Base-by-base conservation (phyloP, 2,329 filamentous ascomycete genomes). In the Dendrostoma leiphaemia region DNA sequence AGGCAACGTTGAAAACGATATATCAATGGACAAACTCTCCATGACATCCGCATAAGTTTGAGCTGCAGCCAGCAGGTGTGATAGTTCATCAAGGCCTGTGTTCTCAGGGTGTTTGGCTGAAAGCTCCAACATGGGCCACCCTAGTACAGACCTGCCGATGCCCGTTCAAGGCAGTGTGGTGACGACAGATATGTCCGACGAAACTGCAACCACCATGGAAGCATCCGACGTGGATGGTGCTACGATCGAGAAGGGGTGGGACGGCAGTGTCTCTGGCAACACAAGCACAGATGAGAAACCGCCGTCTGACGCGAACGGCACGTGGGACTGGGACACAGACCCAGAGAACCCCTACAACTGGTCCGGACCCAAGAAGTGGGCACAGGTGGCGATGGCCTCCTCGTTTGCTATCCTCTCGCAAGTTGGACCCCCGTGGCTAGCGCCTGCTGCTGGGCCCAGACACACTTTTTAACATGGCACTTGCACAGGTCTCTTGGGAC, bases 301-400 rank as follows among this genome's bases (percentile, higher is more conserved):
- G 4, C 26, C n/a, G 13, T 32, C 53, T 23, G 32, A 56, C 26
- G 8, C 24, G 26, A 32, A 35, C 7, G 5, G 19, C 10, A 15
- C 29, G 5, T 60, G 58, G 58, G 55, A 67, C 50, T 76, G 74
- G 73, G 62, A 69, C 1, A 59, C 60, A 0, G 75, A 77, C 37
- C 64, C 68, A 0, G 62, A 70, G n/a, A 82, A 82, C 54, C 78
- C 77, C 0, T 72, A 71, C 57, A 82, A 82, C 61, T 83, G 79
- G 79, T 64, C 76, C 0, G 54, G 61, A 2, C 62, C 65, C 60
- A 73, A 68, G 53, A 75, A 80, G 60, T 62, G 66, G 37, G 24
- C 71, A 24, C 71, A 72, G 60, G 70, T 73, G 3, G 62, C 63
- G 21, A 74, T 67, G 63, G 66, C 67, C 12, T 71, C 67, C 5